These are phyloP conservation scores for Puccinia polysora DNA, from an alignment of 1,284 basidiomycete genomes.

Conservation along the genomic window DNA sequence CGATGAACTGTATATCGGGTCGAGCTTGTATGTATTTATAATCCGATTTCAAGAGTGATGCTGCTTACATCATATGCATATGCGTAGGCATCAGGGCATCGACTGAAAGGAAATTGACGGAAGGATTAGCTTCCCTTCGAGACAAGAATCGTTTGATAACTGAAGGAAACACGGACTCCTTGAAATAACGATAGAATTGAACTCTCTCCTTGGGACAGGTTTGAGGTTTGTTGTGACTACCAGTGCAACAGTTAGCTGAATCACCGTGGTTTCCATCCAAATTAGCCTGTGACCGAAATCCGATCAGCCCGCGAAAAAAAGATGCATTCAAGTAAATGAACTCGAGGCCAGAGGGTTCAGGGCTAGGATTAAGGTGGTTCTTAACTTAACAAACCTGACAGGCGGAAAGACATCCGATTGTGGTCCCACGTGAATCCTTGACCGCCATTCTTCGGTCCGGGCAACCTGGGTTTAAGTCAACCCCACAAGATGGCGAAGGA, in stretches of 20 bases:
- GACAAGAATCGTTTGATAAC: no score
- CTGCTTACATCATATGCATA: no score
- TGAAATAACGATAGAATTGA: conserved; percentile 40
- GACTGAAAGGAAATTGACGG: no score
- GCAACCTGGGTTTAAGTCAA: conserved; percentile 44
- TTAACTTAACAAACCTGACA: conserved; percentile 24
- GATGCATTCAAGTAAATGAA: not conserved
- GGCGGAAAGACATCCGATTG: conserved; percentile 39
- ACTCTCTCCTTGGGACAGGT: conserved; percentile 43
- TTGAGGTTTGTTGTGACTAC: conserved; percentile 18
- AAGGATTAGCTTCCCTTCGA: no score
- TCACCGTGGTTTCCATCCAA: conserved; percentile 30
- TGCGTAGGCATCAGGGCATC: no score
- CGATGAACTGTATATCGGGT: no score
- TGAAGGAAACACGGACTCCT: no score
- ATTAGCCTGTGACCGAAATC: conserved; percentile 42
- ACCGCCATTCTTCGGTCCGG: conserved; percentile 39
- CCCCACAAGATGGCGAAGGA: conserved; percentile 43
- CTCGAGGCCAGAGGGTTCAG: not conserved
- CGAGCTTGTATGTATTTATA: no score
- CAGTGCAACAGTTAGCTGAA: conserved; percentile 45
- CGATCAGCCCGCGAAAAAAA: no score
- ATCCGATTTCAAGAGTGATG: no score
- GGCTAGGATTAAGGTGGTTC: not conserved
- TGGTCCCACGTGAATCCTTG: conserved; percentile 27